Percentiles rank a stretch among this genome's conserved stretches.
phyloP scores from a whole-genome alignment of 1,284 basidiomycete genomes.

The Trichosporon sp. region DNA sequence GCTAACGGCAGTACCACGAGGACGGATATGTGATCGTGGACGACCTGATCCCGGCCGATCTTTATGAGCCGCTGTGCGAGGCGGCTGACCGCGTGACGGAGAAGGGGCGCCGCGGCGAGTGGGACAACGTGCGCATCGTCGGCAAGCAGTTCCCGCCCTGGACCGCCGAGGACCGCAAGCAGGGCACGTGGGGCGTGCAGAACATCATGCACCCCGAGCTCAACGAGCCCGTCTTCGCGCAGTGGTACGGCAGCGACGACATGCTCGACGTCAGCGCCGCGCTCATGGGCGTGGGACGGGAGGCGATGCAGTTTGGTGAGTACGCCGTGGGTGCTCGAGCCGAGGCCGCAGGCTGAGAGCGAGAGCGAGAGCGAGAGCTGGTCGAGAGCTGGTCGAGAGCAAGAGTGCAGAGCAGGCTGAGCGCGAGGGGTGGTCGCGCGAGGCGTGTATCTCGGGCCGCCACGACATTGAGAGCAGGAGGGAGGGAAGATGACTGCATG shows the following conservation, averaged over 20 bases:
- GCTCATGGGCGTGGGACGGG: slow-evolving; percentile 59
- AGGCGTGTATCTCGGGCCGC: no score
- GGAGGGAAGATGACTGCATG: no score
- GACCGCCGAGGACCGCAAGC: slow-evolving; percentile 36
- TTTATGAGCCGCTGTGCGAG: slow-evolving; percentile 52
- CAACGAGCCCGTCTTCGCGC: slow-evolving; percentile 58
- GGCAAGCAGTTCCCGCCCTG: slow-evolving; percentile 79
- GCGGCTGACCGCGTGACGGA: slow-evolving; percentile 58
- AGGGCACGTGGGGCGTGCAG: slow-evolving; percentile 68
- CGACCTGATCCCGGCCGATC: slow-evolving; percentile 55
- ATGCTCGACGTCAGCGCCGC: slow-evolving; percentile 55
- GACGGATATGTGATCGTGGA: slow-evolving; percentile 70
- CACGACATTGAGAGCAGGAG: no score
- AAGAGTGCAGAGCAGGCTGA: no score
- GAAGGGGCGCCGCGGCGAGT: slow-evolving; percentile 60
- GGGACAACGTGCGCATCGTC: slow-evolving; percentile 67
- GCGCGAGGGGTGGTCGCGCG: no score
- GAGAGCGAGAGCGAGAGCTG: no score
- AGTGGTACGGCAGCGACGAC: slow-evolving; percentile 63
- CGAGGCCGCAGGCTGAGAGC: neutral
- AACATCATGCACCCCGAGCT: slow-evolving; percentile 73
- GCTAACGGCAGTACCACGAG: slow-evolving; percentile 55
- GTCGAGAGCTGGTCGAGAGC: no score
- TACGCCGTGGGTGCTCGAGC: slow-evolving; percentile 13
- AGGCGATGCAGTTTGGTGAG: slow-evolving; percentile 65